Conservation (phyloP, 1,284 basidiomycete species). For the Filobasidium uniguttulatum region DNA sequence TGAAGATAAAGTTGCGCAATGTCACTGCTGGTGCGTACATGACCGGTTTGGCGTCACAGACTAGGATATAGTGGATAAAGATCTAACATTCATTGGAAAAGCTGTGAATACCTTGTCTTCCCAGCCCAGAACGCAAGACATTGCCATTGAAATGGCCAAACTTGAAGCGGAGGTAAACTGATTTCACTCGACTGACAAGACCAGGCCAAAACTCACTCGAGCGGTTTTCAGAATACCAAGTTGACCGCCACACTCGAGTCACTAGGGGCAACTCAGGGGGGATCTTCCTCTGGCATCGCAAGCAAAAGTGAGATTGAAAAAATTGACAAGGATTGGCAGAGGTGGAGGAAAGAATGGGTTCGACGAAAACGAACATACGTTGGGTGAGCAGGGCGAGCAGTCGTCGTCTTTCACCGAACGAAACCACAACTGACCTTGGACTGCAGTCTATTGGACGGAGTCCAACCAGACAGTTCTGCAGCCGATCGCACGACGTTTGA, state of each 20-base stretch:
- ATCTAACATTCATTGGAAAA: background rate
- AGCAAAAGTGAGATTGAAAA: constrained; percentile 25
- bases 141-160: constrained; percentile 33
- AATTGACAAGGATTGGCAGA: constrained; percentile 29
- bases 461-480: constrained; percentile 21
- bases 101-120: background rate
- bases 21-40: constrained; percentile 42
- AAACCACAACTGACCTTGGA: background rate
- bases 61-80: background rate
- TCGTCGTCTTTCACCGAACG: too few relatives aligned
- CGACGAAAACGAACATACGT: constrained; percentile 31
- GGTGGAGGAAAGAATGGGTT: constrained; percentile 34
- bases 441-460: constrained; percentile 22
- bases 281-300: background rate
- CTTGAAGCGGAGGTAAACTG: constrained; percentile 25
- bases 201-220: background rate
- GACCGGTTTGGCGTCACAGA: background rate
- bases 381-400: constrained; percentile 17
- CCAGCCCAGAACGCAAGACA: constrained; percentile 52
- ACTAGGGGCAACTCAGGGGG: constrained; percentile 1
- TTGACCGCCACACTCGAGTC: background rate
- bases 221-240: background rate
- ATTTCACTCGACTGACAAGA: background rate
- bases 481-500: constrained; percentile 21
- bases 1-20: constrained; percentile 47